Conservation (phyloP, 179 eudicot genomes). For the Patellifolia procumbens region DNA sequence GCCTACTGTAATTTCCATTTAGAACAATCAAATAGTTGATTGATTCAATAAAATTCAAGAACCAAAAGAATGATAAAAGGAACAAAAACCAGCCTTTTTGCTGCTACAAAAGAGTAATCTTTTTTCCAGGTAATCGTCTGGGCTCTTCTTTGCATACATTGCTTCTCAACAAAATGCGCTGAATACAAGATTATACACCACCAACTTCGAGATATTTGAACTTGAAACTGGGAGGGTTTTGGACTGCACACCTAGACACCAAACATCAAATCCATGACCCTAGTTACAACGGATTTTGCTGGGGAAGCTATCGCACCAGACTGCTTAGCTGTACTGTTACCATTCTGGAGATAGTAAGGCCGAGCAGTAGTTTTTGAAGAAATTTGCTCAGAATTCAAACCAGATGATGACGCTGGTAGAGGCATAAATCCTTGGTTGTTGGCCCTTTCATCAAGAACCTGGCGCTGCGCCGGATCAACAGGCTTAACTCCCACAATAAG, state of each 20-base stretch:
- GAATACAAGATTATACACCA: slow-evolving; percentile 18
- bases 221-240: not conserved
- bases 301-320: slow-evolving; percentile 87
- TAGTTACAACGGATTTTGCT: slow-evolving; percentile 76
- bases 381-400: slow-evolving; percentile 42
- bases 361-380: slow-evolving; percentile 41
- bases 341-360: slow-evolving; percentile 64
- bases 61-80: slow-evolving; percentile 11
- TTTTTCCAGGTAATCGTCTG: not conserved
- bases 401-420: slow-evolving; percentile 55
- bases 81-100: slow-evolving; percentile 13
- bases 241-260: slow-evolving; percentile 49
- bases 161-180: slow-evolving; percentile 2
- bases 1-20: not conserved
- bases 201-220: not conserved
- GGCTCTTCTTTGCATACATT: slow-evolving; percentile 12
- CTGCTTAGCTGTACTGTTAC: slow-evolving; percentile 46
- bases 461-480: slow-evolving; percentile 79
- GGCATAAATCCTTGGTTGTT: slow-evolving; percentile 86
- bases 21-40: not conserved
- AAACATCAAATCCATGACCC: slow-evolving; percentile 81
- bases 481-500: slow-evolving; percentile 91
- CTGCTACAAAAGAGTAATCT: not conserved
- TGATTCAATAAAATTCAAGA: not conserved
- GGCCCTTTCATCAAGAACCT: slow-evolving; percentile 63